Evolutionary conservation across 768 basidiomycete genomes (phyloP), one percentile per base, ranked within the genome.

Genomic region (Kwoniella mangroviensis): DNA sequence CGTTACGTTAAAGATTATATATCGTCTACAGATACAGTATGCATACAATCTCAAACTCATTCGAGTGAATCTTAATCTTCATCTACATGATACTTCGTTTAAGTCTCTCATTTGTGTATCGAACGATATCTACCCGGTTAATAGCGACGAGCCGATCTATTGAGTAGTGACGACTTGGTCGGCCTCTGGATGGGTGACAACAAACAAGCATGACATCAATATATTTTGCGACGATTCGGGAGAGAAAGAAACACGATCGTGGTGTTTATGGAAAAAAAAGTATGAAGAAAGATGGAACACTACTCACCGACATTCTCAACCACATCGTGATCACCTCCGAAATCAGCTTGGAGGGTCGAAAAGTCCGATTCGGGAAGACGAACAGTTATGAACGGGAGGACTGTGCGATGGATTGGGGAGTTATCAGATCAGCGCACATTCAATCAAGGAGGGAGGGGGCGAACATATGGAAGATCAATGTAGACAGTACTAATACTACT

Each of bases 231-330:
- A 34, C 34, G 9, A 34, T 7, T 6, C 6, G 34, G 34, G 9
- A 34, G 34, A 34, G 34, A 7, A 34, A 34, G 34, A 34, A 34
- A 34, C 34, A 34, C 34, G 34, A 34, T 34, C 34, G 9, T 34
- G 11, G n/a, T 41, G 22, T 6, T 21, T 17, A 13, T 17, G 22
- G 45, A 2, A 22, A 28, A 28, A 22, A 15, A 41, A 54, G 13
- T 40, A 15, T 34, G 43, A 12, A 90, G 91, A 67, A 89, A 89
- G 2, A 80, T 34, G 34, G 9, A 34, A 34, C 87, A n/a, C 84
- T 88, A 22, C 92, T 92, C 80, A 89, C 85, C 56, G 86, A 93
- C 76, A 87, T 89, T 63, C 85, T 94, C 53, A 89, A 93, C 75
- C 89, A 93, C 53, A 87, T 85, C 22, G 91, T 91, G 4, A 88